Conservation (phyloP, 768 basidiomycete genomes). For the Chalciporus sphaerocephalus region DNA sequence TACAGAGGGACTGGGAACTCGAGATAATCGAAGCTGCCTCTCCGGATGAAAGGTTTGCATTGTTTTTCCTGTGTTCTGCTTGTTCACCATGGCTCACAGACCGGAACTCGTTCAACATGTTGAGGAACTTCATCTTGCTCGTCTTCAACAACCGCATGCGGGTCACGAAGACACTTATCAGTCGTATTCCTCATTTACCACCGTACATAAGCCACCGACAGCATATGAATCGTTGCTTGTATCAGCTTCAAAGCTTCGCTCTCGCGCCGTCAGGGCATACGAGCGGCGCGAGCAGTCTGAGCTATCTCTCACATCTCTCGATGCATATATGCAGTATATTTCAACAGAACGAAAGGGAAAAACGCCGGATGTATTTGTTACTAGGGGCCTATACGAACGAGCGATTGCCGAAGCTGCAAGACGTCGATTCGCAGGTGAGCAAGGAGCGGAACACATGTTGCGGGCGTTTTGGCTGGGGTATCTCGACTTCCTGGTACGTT, state of each 20-base stretch:
- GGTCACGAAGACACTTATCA: constrained; percentile 83
- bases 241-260: constrained; percentile 68
- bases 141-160: constrained; percentile 73
- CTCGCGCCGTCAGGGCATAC: constrained; percentile 55
- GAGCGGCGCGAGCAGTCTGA: constrained; percentile 64
- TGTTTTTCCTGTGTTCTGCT: background rate
- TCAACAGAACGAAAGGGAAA: constrained; percentile 58
- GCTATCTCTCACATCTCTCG: constrained; percentile 50
- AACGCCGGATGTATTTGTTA: constrained; percentile 52
- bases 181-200: constrained; percentile 86
- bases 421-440: constrained; percentile 50
- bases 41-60: constrained; percentile 42
- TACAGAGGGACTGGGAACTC: constrained; percentile 70
- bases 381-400: constrained; percentile 65
- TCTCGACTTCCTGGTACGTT: constrained; percentile 61
- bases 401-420: constrained; percentile 70
- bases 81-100: constrained; percentile 28
- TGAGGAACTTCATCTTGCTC: constrained; percentile 55
- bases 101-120: constrained; percentile 44
- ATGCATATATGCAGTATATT: constrained; percentile 60
- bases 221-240: constrained; percentile 78
- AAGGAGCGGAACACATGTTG: constrained; percentile 53
- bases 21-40: constrained; percentile 51
- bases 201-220: constrained; percentile 63
- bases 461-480: constrained; percentile 72